Base-by-base conservation (phyloP, 169 alveolate species). In the Theileria annulata region DNA sequence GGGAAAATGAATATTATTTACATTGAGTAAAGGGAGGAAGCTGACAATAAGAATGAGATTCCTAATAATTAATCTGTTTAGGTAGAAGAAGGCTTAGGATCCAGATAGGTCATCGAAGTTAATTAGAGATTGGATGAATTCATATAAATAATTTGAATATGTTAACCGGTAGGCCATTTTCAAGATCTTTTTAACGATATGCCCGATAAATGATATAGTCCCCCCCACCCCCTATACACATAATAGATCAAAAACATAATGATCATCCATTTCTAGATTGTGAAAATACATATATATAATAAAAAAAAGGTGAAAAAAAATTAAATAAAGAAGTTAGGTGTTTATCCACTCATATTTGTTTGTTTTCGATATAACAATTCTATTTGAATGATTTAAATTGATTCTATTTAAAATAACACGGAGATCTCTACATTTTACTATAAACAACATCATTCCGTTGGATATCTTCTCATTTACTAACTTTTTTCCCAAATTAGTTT, bases 221-320 rank as follows among this genome's bases (percentile, higher is more conserved):
- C 71, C 71, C 66, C 71, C 71, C 47, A 60, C 33, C 71, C 71
- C 71, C 71, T 28, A 62, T 62, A 62, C 71, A 62, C 71, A 62
- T 62, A 30, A 62, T 21, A 28, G 37, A 28, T 27, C 21, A 15
- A 62, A 62, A 62, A 28, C 71, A 31, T 17, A n/a, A 62, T 62
- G 71, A n/a, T 28, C 31, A 15, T 28, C 37, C 51, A 37, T 62
- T 62, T 62, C 25, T 27, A 37, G 25, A 28, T 21, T n/a, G 23
- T 28, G 48, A 28, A 62, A 62, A 6, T 62, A 28, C 37, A 62
- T 1, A 62, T 6, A 62, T n/a, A 62, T n/a, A 62, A 25, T 25
- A 28, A 27, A 62, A 62, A 60, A 62, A 62, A 62, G 42, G 71
- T 62, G 71, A 62, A 62, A 62, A 62, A 62, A 62, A 62, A 62